phyloP scores from a whole-genome alignment of 768 basidiomycete species.

The Fomitopsis pulvina region DNA sequence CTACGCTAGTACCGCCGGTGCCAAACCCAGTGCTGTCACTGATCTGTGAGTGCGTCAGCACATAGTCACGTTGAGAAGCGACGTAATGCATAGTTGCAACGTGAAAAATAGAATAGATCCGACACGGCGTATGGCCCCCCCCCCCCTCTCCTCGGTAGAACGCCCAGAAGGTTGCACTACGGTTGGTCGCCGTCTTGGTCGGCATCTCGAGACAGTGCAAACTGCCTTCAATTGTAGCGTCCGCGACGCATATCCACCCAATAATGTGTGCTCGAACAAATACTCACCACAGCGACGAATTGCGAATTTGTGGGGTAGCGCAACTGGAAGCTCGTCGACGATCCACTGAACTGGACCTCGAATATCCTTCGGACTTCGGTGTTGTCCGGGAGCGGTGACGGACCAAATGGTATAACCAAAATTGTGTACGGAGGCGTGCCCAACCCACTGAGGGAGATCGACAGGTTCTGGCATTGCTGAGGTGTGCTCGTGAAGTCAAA shows the following conservation, averaged over 20 bases:
- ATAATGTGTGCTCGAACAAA: background rate
- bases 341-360: constrained; percentile 43
- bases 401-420: constrained; percentile 62
- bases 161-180: too few relatives aligned
- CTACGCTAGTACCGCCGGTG: constrained; percentile 68
- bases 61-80: background rate
- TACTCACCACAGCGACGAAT: constrained; percentile 70
- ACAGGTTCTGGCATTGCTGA: constrained; percentile 60
- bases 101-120: too few relatives aligned
- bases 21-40: constrained; percentile 59
- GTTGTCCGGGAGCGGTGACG: constrained; percentile 52
- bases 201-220: too few relatives aligned
- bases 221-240: background rate
- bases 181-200: too few relatives aligned
- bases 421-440: constrained; percentile 64
- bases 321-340: constrained; percentile 46
- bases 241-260: background rate
- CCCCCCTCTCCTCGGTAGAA: too few relatives aligned
- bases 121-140: too few relatives aligned
- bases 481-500: constrained; percentile 42
- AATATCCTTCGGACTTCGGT: constrained; percentile 59
- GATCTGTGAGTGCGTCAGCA: constrained; percentile 30
- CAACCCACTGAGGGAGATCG: constrained; percentile 50
- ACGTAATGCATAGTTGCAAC: background rate
- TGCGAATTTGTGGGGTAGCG: constrained; percentile 62